Base-by-base conservation (phyloP, 768 basidiomycete genomes). In the Lentinula guzmanii region DNA sequence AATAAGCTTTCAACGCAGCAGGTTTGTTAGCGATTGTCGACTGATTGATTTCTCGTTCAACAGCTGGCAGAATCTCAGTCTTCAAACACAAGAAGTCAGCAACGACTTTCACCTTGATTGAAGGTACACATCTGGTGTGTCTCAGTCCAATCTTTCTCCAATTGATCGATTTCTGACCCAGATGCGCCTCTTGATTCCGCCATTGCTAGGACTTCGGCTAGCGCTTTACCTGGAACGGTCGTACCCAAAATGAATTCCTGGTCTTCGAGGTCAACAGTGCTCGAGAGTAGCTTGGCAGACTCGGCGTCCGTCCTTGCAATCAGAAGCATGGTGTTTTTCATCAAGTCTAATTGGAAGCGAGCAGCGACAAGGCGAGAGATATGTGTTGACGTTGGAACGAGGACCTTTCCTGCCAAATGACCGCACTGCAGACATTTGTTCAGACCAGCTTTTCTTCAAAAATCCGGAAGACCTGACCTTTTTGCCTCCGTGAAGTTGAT, bases 261-360 rank as follows among this genome's bases (percentile, higher is more conserved):
- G 75, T 98, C 95, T 34, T 80, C 78, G 52, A 83, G 72, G 69
- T 97, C 95, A 34, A 96, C 80, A 54, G 87, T 93, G 24, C 89
- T 90, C 5, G 90, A 89, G 61, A 98, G 80, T 39, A 96, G 84
- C 71, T 86, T 89, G 48, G 83, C 92, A 16, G 88, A 90, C 72
- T 96, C 92, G 21, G 94, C 87, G 71, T 98, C 95, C 1, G 95
- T 95, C 54, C 95, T 87, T 10, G 94, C 94, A 63, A 98, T 93
- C 64, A 94, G 75, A 43, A 94, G 82, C 86, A 93, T 91, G 4
- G 91, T 90, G 61, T 87, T 89, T 70, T 91, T 89, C 68, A 97
- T 79, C 62, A 98, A 79, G 72, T 98, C 95, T 62, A 93, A 82
- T 76, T 96, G 93, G 77, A 95, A 93, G 18, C 94, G 87, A 33